Conservation (phyloP, 1,284 basidiomycete species). For the Ceratobasidium sp. region DNA sequence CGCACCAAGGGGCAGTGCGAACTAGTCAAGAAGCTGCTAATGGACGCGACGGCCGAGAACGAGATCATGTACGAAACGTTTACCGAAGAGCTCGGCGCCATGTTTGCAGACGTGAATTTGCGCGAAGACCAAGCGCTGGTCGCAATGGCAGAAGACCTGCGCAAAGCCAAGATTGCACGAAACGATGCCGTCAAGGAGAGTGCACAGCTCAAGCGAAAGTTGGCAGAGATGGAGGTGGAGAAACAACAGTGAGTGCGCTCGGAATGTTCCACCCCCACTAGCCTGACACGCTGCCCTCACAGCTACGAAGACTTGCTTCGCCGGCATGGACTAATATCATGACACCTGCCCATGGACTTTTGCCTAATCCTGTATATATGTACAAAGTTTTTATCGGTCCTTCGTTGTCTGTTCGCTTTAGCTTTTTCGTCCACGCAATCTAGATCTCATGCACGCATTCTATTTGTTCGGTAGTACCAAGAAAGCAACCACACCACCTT, state of each 20-base stretch:
- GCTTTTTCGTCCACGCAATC: constrained; percentile 5
- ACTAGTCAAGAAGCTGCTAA: constrained; percentile 76
- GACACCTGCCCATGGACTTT: constrained; percentile 18
- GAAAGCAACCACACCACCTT: constrained; percentile 31
- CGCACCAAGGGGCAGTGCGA: constrained; percentile 78
- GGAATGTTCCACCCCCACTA: background rate
- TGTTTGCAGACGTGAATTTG: constrained; percentile 83
- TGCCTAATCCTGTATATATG: constrained; percentile 19
- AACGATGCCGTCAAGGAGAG: constrained; percentile 81
- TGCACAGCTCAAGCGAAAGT: constrained; percentile 74
- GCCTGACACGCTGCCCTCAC: constrained; percentile 47
- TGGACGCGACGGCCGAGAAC: constrained; percentile 83
- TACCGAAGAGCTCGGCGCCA: constrained; percentile 89
- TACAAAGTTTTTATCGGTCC: constrained; percentile 16
- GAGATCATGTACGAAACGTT: constrained; percentile 94
- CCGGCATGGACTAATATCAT: constrained; percentile 64
- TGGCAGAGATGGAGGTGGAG: constrained; percentile 78
- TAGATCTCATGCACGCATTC: constrained; percentile 36
- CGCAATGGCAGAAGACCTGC: constrained; percentile 76
- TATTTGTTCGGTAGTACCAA: constrained; percentile 40
- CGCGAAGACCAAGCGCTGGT: constrained; percentile 82
- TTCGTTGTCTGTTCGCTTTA: constrained; percentile 12
- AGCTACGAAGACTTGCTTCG: constrained; percentile 76
- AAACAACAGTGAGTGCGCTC: constrained; percentile 70
- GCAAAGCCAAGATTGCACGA: constrained; percentile 76